A percentile compares a stretch with the other conserved stretches of the same genome.
phyloP scores from a whole-genome alignment of 176 grass and related monocot genomes.

The Juncus inflexus region DNA sequence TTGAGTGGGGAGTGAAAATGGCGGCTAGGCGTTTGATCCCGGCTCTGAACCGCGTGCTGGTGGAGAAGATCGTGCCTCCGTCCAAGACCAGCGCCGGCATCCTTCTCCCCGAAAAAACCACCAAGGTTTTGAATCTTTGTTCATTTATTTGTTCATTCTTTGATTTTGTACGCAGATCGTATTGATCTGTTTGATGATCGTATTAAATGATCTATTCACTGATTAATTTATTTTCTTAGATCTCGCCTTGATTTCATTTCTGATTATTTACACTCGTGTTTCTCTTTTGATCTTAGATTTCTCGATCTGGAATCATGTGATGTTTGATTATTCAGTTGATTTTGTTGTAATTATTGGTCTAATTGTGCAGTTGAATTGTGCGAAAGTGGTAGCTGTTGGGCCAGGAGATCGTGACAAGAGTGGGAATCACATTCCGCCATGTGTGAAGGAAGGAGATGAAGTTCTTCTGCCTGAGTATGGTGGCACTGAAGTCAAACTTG shows the following conservation, averaged over 20 bases:
- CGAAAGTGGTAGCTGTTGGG: slow-evolving; percentile 81
- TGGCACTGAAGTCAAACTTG: slow-evolving; percentile 85
- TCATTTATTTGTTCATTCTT: not conserved
- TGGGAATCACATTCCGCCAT: slow-evolving; percentile 70
- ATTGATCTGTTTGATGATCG: too few relatives aligned
- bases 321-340: too few relatives aligned
- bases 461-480: slow-evolving; percentile 94
- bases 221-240: not conserved
- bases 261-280: too few relatives aligned
- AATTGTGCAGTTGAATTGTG: slow-evolving; percentile 60
- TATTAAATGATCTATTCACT: not conserved
- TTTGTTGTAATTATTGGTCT: too few relatives aligned
- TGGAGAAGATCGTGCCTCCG: slow-evolving; percentile 81
- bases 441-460: slow-evolving; percentile 82
- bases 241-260: too few relatives aligned
- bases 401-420: slow-evolving; percentile 62
- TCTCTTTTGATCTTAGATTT: too few relatives aligned
- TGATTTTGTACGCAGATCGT: not conserved
- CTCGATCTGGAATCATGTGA: too few relatives aligned
- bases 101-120: slow-evolving; percentile 90
- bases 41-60: slow-evolving; percentile 74
- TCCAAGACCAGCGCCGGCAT: slow-evolving; percentile 77
- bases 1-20: slow-evolving; percentile 25
- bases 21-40: slow-evolving; percentile 64
- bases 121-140: slow-evolving; percentile 35